A percentile compares a stretch with the other conserved stretches of the same genome.
These are phyloP conservation scores for Verticillium zaregamsianum DNA, from an alignment of 2,329 filamentous ascomycete genomes.

Conservation along the genomic window DNA sequence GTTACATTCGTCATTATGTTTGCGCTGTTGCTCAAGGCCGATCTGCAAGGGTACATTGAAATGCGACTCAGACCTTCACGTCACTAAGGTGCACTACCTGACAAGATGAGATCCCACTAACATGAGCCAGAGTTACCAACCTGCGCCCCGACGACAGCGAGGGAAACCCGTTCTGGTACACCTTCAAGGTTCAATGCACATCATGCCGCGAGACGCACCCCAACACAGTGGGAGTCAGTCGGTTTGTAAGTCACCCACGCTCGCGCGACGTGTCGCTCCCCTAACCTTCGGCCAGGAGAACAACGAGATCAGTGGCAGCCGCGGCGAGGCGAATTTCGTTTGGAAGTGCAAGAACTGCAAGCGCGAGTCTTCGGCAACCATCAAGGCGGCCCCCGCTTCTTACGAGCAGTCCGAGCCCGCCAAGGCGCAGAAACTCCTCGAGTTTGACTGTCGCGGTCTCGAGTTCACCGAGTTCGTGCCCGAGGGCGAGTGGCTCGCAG, in stretches of 20 bases:
- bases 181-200: constrained; percentile 97
- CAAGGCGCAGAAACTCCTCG: constrained; percentile 74
- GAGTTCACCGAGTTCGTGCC: constrained; percentile 90
- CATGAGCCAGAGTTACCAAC: constrained; percentile 70
- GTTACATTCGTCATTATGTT: constrained; percentile 47
- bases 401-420: constrained; percentile 71
- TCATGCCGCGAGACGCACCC: constrained; percentile 88
- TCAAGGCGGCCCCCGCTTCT: constrained; percentile 67
- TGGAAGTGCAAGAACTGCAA: constrained; percentile 99
- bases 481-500: constrained; percentile 91
- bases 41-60: constrained; percentile 59
- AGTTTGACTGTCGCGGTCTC: constrained; percentile 89
- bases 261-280: neutral
- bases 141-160: constrained; percentile 79
- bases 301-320: constrained; percentile 87
- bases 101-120: neutral
- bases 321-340: constrained; percentile 98
- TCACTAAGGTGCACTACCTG: neutral
- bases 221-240: constrained; percentile 80
- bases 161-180: constrained; percentile 88
- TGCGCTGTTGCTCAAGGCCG: constrained; percentile 62
- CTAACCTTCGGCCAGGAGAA: constrained; percentile 55
- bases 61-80: neutral
- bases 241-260: constrained; percentile 63
- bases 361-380: constrained; percentile 82